Conservation (phyloP, 805 yeast species). For the Yarrowia sp. region DNA sequence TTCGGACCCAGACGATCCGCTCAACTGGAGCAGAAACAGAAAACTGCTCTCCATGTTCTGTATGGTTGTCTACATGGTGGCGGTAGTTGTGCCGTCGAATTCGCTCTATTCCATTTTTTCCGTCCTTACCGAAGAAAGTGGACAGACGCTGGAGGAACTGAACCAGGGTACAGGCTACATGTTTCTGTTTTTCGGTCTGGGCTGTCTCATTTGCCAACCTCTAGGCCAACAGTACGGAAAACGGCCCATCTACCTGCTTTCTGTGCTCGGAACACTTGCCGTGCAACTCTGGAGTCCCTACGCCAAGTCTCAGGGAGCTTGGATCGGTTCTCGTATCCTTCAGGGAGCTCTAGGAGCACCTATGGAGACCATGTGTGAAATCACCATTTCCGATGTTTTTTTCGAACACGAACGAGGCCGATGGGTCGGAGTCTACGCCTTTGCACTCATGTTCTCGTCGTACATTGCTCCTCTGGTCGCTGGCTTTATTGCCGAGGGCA, state of each 20-base stretch:
- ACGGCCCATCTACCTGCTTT: conserved; percentile 45
- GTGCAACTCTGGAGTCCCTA: conserved; percentile 46
- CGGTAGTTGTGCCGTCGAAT: conserved; percentile 48
- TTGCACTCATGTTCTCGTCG: conserved; percentile 47
- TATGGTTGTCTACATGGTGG: conserved; percentile 41
- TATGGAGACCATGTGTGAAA: conserved; percentile 66
- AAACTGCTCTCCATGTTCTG: conserved; percentile 46
- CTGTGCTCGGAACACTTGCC: conserved; percentile 42
- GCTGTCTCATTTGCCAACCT: conserved; percentile 53
- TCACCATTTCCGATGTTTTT: conserved; percentile 65
- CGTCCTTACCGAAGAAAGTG: conserved; percentile 41
- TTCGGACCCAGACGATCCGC: conserved; percentile 65
- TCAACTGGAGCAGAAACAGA: conserved; percentile 55
- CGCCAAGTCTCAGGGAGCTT: conserved; percentile 39
- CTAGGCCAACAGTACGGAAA: conserved; percentile 50
- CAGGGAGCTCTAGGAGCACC: conserved; percentile 64
- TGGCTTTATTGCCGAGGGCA: conserved; percentile 19
- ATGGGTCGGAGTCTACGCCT: conserved; percentile 66
- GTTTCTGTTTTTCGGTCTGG: conserved; percentile 51
- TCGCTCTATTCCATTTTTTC: conserved; percentile 42
- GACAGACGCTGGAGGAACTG: conserved; percentile 42
- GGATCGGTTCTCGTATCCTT: conserved; percentile 43
- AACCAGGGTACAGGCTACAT: conserved; percentile 50
- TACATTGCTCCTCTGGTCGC: conserved; percentile 20
- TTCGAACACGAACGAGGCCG: conserved; percentile 75